A percentile compares a stretch with the other conserved stretches of the same genome.
Conservation (phyloP, 257 asterid genomes). For the Haberlea rhodopensis region DNA sequence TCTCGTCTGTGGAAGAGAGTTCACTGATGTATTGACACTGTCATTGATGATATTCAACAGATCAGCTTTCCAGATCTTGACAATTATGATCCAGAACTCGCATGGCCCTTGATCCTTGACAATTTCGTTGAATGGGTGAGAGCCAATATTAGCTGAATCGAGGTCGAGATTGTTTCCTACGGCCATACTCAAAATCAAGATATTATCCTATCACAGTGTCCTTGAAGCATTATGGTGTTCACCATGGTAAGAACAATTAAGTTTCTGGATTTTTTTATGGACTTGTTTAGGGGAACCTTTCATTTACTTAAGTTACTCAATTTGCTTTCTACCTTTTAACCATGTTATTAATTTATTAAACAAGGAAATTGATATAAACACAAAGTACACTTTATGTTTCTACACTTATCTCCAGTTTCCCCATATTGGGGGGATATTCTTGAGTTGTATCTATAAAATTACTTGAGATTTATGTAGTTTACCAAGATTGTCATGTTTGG, state of each 20-base stretch:
- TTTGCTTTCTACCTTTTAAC: background rate
- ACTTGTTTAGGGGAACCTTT: background rate
- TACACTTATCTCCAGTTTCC: background rate
- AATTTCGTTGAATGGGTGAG: slow-evolving; percentile 61
- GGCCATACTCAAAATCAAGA: background rate
- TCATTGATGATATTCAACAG: slow-evolving; percentile 31
- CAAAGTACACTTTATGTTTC: background rate
- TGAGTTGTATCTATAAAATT: background rate
- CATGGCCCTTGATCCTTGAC: slow-evolving; percentile 66
- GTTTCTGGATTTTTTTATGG: background rate
- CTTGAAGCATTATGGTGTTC: background rate
- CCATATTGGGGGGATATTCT: background rate
- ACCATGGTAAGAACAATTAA: background rate
- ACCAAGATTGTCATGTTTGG: background rate
- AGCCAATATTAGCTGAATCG: slow-evolving; percentile 32
- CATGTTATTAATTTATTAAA: background rate
- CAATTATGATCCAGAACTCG: slow-evolving; percentile 50
- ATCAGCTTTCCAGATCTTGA: slow-evolving; percentile 46
- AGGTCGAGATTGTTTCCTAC: slow-evolving; percentile 2
- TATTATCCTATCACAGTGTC: background rate
- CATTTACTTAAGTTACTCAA: background rate
- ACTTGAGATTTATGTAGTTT: background rate
- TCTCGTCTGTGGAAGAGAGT: background rate
- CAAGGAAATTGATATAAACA: too few relatives aligned
- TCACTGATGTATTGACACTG: background rate